Evolutionary conservation across 2,329 filamentous ascomycete genomes (phyloP), one percentile per base, ranked within the genome.

Genomic region (Talaromyces islandicus): DNA sequence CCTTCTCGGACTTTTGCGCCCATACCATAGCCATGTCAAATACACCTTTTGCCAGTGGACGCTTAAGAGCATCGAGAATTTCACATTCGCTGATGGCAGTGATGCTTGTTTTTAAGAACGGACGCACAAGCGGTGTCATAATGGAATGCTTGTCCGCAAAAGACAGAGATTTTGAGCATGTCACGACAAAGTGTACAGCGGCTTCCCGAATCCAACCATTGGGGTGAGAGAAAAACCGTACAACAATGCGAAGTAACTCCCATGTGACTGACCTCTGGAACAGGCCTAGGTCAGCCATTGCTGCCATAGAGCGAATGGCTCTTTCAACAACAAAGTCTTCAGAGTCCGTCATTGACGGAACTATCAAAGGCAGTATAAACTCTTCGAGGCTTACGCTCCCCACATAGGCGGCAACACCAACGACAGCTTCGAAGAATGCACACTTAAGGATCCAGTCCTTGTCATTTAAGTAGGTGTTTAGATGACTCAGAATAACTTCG

Each of bases 401-500:
- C 35, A 97, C 85, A 66, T 96, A 96, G 1, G 90, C 86, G 4
- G 92, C 91, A 64, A 99, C 92, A 3, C 92, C 93, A 17, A 97
- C 91, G 27, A 97, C 91, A 0, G 92, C 91, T 69, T 96, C 92
- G 69, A 99, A 97, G 71, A 97, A 97, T 2, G 93, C 92, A 68
- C 92, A 97, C 73, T 96, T 97, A 32, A 99, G 78, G 72, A 91
- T 91, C 94, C 94, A 99, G 71, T 99, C 92, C 48, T 89, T 86
- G 68, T 97, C 94, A 66, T 99, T 99, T 9, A 99, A 78, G 68
- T 99, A 99, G 0, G 94, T 99, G 70, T 97, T 97, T 29, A 99
- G 80, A 76, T 99, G 94, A 32, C 92, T 96, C 24, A 99, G 79
- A 17, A 99, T 87, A n/a, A 99, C 91, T 70, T 99, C 94, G 71